Evolutionary conservation across 1,139 yeast species (phyloP), one percentile per base, ranked within the genome.

Genomic region (Yamadazyma dendronema): DNA sequence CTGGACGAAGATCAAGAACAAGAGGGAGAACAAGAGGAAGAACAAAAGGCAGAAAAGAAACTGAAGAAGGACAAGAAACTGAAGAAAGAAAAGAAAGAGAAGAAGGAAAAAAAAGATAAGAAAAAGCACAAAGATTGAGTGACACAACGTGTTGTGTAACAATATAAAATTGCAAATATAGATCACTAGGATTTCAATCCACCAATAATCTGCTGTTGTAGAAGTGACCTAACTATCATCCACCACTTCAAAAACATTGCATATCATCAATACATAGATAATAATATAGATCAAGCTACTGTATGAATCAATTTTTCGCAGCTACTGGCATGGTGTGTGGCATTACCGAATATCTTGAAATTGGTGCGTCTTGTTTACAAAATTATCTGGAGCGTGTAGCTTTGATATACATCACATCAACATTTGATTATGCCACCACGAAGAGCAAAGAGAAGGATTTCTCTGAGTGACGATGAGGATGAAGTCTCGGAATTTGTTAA

Each of bases 401-500:
- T 7, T 10, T 24, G 27, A 8, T 8, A 24, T 24, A 24, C 27
- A 24, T 24, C 27, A 21, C 27, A 24, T 24, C 29, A 12, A 19
- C 9, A 19, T 8, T 26, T n/a, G n/a, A 34, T 29, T 2, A 35
- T 38, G 35, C 31, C 39, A 14, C 38, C 38, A 30, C 35, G 34
- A 22, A 39, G 50, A 30, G 10, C 33, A 3, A 47, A 47, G 30
- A 34, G 50, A 37, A 43, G 46, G 31, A 43, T 45, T 23, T 26
- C 43, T 3, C 35, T 35, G 37, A 43, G 47, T 30, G 50, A 46
- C 11, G 60, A 52, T 11, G 61, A 57, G 8, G 51, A 29, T 6
- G 16, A 16, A 3, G 28, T 72, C 0, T 19, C 22, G 8, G 22
- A 19, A 19, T 70, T 70, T 38, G 53, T 70, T 28, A 70, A 70